Percentiles rank a stretch among this genome's conserved stretches.
Evolutionary conservation across 192 early-diverging fungal species (phyloP).

Genomic region (Podila epicladia): DNA sequence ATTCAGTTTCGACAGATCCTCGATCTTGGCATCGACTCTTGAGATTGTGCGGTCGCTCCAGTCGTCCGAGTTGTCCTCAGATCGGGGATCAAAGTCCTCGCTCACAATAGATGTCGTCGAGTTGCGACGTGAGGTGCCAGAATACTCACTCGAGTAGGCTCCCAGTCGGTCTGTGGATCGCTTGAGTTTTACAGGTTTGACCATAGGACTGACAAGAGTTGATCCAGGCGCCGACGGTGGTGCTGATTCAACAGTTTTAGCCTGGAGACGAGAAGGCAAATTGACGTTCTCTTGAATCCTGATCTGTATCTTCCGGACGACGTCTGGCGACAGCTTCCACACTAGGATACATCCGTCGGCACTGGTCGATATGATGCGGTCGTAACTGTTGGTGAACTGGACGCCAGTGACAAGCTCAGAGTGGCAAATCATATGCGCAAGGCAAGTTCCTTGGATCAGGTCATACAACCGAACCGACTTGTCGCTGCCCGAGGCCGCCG

Average conservation of each 20-base stretch:
- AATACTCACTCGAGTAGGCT: conserved; percentile 12
- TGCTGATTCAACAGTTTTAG: conserved; percentile 16
- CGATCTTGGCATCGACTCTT: neutral
- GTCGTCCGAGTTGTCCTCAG: conserved; percentile 16
- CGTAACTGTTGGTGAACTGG: conserved; percentile 63
- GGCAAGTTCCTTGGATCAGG: conserved; percentile 65
- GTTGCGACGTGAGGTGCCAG: conserved; percentile 21
- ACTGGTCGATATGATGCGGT: conserved; percentile 71
- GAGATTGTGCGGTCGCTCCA: neutral
- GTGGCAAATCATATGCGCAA: conserved; percentile 71
- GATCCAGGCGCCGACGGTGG: neutral
- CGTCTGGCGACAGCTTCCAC: conserved; percentile 68
- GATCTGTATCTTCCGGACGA: conserved; percentile 35
- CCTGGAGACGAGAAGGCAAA: conserved; percentile 17
- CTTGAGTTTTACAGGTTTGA: conserved; percentile 12
- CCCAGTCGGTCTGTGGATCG: conserved; percentile 14
- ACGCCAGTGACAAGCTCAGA: conserved; percentile 78
- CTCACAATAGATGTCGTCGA: conserved; percentile 25
- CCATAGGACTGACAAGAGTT: neutral
- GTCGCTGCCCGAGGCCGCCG: conserved; percentile 72
- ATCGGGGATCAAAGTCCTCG: conserved; percentile 25
- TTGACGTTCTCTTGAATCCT: conserved; percentile 37
- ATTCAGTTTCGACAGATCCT: conserved; percentile 9
- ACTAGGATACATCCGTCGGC: conserved; percentile 82
- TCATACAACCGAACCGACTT: conserved; percentile 79